Evolutionary conservation across 2,329 filamentous ascomycete species (phyloP).

Genomic region (Pseudodiploospora longispora): DNA sequence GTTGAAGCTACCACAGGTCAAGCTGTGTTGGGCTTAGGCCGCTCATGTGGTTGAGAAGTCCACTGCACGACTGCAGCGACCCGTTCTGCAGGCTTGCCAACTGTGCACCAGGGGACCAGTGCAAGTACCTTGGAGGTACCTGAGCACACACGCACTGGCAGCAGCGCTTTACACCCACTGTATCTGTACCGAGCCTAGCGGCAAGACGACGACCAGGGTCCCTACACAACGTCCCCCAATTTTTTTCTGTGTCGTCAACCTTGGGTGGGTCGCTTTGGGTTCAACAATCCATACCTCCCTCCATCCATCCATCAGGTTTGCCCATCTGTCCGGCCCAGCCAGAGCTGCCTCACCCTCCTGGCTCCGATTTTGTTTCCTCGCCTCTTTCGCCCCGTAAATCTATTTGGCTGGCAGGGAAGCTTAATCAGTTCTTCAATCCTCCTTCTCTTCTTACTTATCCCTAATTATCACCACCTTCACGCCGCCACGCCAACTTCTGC

Average conservation of each 20-base stretch:
- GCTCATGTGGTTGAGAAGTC: conserved; percentile 16
- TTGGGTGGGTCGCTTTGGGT: conserved; percentile 24
- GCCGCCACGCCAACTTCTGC: not conserved
- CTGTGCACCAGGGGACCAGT: too few relatives aligned
- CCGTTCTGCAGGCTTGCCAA: conserved; percentile 3
- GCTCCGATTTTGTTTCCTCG: not conserved
- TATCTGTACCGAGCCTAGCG: not conserved
- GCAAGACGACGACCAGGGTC: not conserved
- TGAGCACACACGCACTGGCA: not conserved
- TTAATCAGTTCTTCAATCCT: conserved; percentile 13
- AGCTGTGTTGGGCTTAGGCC: conserved; percentile 11
- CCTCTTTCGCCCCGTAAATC: not conserved
- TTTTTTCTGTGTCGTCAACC: conserved; percentile 20
- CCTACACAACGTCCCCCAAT: conserved; percentile 23
- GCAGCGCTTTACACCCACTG: conserved; percentile 4
- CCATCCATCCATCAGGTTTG: conserved; percentile 17
- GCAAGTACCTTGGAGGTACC: too few relatives aligned
- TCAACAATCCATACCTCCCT: conserved; percentile 25
- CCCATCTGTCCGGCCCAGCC: conserved; percentile 1
- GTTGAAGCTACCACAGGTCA: conserved; percentile 1
- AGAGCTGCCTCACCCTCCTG: conserved; percentile 1
- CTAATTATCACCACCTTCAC: too few relatives aligned
- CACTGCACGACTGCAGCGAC: conserved; percentile 9
- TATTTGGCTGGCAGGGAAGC: conserved; percentile 19
- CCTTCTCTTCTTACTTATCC: conserved; percentile 7